Percentiles rank a stretch among this genome's conserved stretches.
Conservation (phyloP, 139 green algal species). For the Zygnema circumcarinatum region DNA sequence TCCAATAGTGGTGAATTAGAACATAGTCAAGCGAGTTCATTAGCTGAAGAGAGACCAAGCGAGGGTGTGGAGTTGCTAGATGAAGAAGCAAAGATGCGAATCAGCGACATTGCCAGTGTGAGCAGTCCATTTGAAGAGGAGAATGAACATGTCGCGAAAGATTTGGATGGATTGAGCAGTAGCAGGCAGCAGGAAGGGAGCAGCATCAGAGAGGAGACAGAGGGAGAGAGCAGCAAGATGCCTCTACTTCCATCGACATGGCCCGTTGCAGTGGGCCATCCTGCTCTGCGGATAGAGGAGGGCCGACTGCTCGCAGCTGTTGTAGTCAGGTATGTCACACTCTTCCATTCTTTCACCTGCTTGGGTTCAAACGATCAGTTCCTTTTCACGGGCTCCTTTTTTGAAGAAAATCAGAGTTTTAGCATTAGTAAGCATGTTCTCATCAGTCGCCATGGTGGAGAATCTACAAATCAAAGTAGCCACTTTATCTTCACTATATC, state of each 20-base stretch:
- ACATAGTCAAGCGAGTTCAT: neutral
- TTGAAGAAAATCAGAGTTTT: too few relatives aligned
- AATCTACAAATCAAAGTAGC: too few relatives aligned
- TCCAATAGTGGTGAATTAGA: neutral
- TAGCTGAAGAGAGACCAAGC: neutral
- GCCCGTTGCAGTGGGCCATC: slow-evolving; percentile 37
- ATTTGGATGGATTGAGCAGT: neutral
- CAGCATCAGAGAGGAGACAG: neutral
- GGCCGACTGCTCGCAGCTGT: slow-evolving; percentile 47
- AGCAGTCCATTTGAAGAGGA: neutral
- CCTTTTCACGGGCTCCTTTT: too few relatives aligned
- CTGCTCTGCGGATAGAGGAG: slow-evolving; percentile 49
- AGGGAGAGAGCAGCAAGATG: slow-evolving; percentile 1
- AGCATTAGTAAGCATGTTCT: too few relatives aligned
- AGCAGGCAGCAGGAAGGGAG: neutral
- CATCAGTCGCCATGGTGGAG: too few relatives aligned
- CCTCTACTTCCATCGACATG: neutral
- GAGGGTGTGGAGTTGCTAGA: neutral
- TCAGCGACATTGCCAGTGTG: neutral
- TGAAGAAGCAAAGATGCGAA: neutral
- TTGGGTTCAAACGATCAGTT: too few relatives aligned
- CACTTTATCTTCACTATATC: too few relatives aligned
- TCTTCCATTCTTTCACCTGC: too few relatives aligned
- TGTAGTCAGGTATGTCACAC: slow-evolving; percentile 39
- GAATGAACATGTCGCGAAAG: neutral